phyloP scores from a whole-genome alignment of 768 basidiomycete species.

The Suillus luteus region DNA sequence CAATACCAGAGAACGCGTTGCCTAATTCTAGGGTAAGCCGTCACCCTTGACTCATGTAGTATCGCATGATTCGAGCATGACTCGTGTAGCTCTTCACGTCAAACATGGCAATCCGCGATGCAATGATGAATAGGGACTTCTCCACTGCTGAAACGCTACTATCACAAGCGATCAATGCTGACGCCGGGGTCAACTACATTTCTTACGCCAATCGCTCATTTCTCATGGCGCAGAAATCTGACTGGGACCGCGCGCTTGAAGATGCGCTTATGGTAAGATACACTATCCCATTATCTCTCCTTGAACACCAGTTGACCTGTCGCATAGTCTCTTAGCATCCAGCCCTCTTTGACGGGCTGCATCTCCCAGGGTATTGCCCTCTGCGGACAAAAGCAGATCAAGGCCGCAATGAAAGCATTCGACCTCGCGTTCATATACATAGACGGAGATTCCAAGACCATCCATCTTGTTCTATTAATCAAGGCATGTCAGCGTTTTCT shows the following conservation, averaged over 20 bases:
- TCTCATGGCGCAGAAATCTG: not conserved
- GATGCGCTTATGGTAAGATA: not conserved
- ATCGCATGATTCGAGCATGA: not conserved
- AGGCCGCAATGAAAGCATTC: not conserved
- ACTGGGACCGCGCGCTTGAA: not conserved
- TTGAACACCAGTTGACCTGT: not conserved
- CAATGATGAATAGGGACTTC: not conserved
- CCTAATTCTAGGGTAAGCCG: not conserved
- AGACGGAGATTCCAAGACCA: not conserved
- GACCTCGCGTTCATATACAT: constrained; percentile 3
- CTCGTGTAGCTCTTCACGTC: not conserved
- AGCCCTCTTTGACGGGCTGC: not conserved
- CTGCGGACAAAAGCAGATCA: not conserved
- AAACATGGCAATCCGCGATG: not conserved
- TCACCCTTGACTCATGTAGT: not conserved
- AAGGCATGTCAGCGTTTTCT: not conserved
- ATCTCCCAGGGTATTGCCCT: constrained; percentile 4
- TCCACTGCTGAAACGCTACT: not conserved
- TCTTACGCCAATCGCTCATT: not conserved
- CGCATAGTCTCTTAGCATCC: not conserved
- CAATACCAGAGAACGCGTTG: not conserved
- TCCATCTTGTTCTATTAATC: not conserved
- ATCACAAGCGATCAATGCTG: not conserved
- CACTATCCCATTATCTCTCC: not conserved
- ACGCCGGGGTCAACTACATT: not conserved